These are phyloP conservation scores for Penicillium malachiteum DNA, from an alignment of 495 filamentous ascomycete species.

Conservation along the genomic window DNA sequence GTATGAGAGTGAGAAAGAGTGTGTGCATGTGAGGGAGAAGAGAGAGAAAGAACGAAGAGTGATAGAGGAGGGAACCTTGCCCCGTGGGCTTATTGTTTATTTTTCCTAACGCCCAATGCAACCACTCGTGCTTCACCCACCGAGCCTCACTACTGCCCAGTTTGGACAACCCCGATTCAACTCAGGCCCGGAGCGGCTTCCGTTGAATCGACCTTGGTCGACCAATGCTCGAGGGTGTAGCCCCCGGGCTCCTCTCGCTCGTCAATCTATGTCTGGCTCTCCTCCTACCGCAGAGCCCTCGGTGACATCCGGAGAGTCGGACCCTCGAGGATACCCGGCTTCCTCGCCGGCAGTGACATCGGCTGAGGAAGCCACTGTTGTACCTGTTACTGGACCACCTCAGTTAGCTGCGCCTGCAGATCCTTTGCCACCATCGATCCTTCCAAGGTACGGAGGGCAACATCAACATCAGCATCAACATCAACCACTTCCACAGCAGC, in stretches of 20 bases:
- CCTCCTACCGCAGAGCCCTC: conserved; percentile 60
- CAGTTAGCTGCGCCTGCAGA: conserved; percentile 21
- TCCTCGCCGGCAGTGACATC: conserved; percentile 30
- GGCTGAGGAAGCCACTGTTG: conserved; percentile 11
- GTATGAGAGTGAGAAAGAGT: background rate
- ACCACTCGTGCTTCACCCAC: conserved; percentile 49
- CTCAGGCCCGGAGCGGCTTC: conserved; percentile 62
- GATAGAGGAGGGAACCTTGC: background rate
- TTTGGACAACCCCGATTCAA: conserved; percentile 44
- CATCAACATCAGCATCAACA: too few species aligned
- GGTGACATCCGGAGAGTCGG: conserved; percentile 56
- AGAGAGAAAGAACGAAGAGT: background rate
- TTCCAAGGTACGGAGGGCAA: conserved; percentile 26
- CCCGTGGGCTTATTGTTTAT: conserved; percentile 15
- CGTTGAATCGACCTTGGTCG: conserved; percentile 68
- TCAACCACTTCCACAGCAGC: too few species aligned
- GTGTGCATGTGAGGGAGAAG: background rate
- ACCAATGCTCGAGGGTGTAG: conserved; percentile 66
- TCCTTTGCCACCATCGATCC: conserved; percentile 16
- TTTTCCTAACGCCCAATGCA: conserved; percentile 40
- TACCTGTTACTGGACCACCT: conserved; percentile 15
- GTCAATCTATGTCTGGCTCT: conserved; percentile 85
- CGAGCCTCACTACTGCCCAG: conserved; percentile 41
- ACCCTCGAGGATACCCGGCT: conserved; percentile 52
- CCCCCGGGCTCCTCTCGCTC: conserved; percentile 65